Conservation (phyloP, 1,139 yeast genomes). For the Nadsonia commutata region DNA sequence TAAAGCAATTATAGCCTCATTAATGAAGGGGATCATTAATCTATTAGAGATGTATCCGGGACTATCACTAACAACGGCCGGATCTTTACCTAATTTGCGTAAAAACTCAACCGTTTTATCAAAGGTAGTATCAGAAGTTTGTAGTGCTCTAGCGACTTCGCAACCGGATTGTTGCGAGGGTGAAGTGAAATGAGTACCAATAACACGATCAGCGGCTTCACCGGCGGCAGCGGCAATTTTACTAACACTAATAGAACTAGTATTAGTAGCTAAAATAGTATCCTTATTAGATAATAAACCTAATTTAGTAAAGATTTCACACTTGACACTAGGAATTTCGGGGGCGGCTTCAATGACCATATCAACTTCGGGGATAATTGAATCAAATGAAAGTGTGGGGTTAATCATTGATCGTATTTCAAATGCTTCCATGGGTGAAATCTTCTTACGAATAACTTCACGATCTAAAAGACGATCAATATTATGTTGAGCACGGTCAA, state of each 20-base stretch:
- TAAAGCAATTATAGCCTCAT: conserved; percentile 28
- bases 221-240: conserved; percentile 30
- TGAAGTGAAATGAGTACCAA: conserved; percentile 32
- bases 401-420: conserved; percentile 18
- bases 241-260: conserved; percentile 30
- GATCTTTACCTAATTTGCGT: conserved; percentile 23
- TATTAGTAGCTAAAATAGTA: conserved; percentile 28
- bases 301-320: conserved; percentile 22
- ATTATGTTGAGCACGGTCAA: conserved; percentile 21
- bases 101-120: conserved; percentile 22
- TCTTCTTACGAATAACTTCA: conserved; percentile 24
- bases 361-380: conserved; percentile 21
- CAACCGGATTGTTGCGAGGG: conserved; percentile 34
- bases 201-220: conserved; percentile 26
- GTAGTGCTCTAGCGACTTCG: conserved; percentile 30
- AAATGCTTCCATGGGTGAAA: conserved; percentile 22
- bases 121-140: conserved; percentile 25
- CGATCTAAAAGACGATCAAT: conserved; percentile 25
- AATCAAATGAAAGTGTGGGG: conserved; percentile 16
- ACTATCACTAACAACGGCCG: conserved; percentile 25
- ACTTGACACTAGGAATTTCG: conserved; percentile 26
- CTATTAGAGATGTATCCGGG: conserved; percentile 33
- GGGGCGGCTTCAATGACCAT: conserved; percentile 32
- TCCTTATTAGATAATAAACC: conserved; percentile 19
- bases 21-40: conserved; percentile 29